Base-by-base conservation (phyloP, 257 asterid genomes). In the Nicotiana otophora region DNA sequence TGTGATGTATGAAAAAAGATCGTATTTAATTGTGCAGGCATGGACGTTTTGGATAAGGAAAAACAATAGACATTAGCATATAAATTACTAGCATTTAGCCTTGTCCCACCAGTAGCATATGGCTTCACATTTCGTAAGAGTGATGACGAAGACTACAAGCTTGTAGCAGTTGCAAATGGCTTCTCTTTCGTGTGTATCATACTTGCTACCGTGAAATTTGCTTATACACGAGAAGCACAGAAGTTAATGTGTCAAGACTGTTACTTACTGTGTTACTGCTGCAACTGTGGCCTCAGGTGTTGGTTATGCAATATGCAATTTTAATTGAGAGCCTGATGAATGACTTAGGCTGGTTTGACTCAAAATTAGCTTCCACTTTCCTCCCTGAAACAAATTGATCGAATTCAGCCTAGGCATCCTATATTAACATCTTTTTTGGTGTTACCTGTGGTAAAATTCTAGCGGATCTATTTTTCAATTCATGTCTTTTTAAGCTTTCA, bases 101-200 rank as follows among this genome's bases (percentile, higher is more conserved):
- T 93, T 0, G n/a, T 87, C 26, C 90, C 94, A 28, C 97, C 94
- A 0, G 83, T 33, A 1, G 75, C 85, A 0, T 92, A 87, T 34
- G 94, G 91, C 12, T 91, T 89, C 84, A 69, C 97, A 3, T 90
- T 91, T 83, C 90, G 82, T 0, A 87, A 84, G 36, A 89, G 87
- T 14, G 86, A 86, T 10, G 81, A 90, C 60, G 75, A 63, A 28
- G 93, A 23, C 81, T 85, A 51, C 87, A 89, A 87, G 89, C 79
- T 92, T 20, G 12, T 89, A 30, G 88, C 92, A 42, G 91, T 88
- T 5, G 94, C 86, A 7, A 7, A 14, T 14, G 30, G 82, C 87
- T 74, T 84, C 87, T 51, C 67, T 90, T 78, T 36, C 82, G 23
- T 84, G 91, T 80, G 33, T 90, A 5, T 87, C 63, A 1, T 90